Percentiles rank a stretch among this genome's conserved stretches.
Conservation (phyloP, 164 flowering plant genomes). For the Magnolia sinica region DNA sequence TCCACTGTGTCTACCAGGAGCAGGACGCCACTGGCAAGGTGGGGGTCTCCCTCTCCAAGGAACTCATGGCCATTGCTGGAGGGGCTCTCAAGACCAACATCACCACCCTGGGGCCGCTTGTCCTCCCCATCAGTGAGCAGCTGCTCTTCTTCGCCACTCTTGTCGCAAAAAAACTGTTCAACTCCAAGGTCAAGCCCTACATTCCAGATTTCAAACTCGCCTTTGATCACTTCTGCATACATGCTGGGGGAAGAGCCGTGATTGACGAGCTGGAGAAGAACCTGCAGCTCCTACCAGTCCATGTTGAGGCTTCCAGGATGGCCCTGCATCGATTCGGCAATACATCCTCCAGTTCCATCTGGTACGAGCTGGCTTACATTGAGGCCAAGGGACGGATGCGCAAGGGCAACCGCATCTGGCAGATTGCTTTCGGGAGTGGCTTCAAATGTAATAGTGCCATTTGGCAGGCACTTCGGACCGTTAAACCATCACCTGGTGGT, state of each 20-base stretch:
- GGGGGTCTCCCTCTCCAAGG: constrained; percentile 75
- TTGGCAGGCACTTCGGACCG: constrained; percentile 64
- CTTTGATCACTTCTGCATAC: constrained; percentile 81
- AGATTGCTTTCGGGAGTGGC: constrained; percentile 80
- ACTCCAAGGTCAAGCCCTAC: constrained; percentile 64
- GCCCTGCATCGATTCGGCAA: constrained; percentile 75
- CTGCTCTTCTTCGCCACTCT: constrained; percentile 58
- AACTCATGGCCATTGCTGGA: constrained; percentile 79
- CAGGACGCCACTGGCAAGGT: constrained; percentile 62
- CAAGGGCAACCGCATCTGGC: constrained; percentile 71
- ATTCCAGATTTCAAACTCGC: constrained; percentile 87
- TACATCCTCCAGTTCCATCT: constrained; percentile 77
- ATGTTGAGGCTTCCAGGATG: constrained; percentile 83
- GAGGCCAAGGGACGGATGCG: constrained; percentile 81
- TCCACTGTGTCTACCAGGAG: constrained; percentile 68
- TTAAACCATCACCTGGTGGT: constrained; percentile 49
- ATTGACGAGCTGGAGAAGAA: constrained; percentile 90
- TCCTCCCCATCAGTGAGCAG: constrained; percentile 75
- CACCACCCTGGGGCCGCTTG: constrained; percentile 74
- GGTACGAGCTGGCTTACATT: constrained; percentile 77
- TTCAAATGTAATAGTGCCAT: constrained; percentile 87
- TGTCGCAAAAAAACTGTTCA: constrained; percentile 48
- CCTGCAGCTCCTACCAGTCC: constrained; percentile 46
- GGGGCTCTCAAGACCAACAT: constrained; percentile 67
- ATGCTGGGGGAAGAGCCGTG: constrained; percentile 86